Evolutionary conservation across 2,329 filamentous ascomycete species (phyloP), one percentile per base, ranked within the genome.

Genomic region (Albifimbria verrucaria): DNA sequence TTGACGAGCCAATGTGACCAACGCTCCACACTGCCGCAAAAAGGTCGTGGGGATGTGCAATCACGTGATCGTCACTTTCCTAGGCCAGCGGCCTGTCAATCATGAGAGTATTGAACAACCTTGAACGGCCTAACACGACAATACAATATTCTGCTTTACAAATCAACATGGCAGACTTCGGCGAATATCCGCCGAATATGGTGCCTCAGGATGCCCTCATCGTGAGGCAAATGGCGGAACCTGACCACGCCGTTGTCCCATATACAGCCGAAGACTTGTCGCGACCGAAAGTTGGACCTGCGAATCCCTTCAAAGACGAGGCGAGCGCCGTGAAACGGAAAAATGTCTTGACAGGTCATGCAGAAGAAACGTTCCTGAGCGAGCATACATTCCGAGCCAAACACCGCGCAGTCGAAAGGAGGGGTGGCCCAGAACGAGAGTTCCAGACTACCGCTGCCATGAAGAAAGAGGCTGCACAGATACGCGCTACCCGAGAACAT

Each of bases 341-440:
- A 66, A 93, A 92, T 57, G 80, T 92, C 1, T 79, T 90, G 11
- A 97, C 94, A 0, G 94, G 94, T 11, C 88, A 83, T 63, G 94
- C 94, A 2, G 83, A 94, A 61, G 93, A 99, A 71, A 92, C 89
- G 0, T 89, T 84, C 61, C 85, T 99, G 58, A 96, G 90, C 69
- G 94, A 97, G 65, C 85, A 93, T 58, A 92, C 90, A 1, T 99
- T 99, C 68, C 85, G 90, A 61, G 84, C 83, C 64, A 92, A 94
- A 59, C 92, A 97, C 68, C 87, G 91, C 53, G 92, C 91, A 2
- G 82, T 94, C 55, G 87, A 93, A 68, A 81, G 88, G 57, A 83
- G 63, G 68, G 87, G 72, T 59, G 81, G 83, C 57, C 72, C 81
- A 0, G 77, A 79, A 59, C 71, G 80, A 51, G 81, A 86, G 62